Conservation (phyloP, 495 filamentous ascomycete genomes). For the Trichocladium uniseriatum region DNA sequence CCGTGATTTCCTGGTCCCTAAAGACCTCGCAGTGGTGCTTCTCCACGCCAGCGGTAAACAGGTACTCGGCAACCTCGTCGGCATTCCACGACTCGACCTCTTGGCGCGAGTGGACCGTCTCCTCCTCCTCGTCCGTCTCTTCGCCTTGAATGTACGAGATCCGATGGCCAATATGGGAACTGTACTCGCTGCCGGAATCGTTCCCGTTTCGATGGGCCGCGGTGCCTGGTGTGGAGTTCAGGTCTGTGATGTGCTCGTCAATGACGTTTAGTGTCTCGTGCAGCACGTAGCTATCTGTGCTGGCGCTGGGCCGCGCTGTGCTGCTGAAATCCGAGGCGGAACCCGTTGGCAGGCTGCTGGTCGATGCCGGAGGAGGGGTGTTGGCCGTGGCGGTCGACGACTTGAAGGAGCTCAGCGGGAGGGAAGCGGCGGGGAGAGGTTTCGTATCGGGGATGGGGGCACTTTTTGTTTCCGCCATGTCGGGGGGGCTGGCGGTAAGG, state of each 20-base stretch:
- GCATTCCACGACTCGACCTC: slow-evolving; percentile 70
- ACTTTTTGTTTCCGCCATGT: slow-evolving; percentile 24
- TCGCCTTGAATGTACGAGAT: slow-evolving; percentile 85
- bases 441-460: slow-evolving; percentile 31
- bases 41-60: slow-evolving; percentile 75
- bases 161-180: slow-evolving; percentile 63
- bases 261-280: slow-evolving; percentile 96
- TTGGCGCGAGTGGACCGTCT: slow-evolving; percentile 44
- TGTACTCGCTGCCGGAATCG: slow-evolving; percentile 86
- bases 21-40: slow-evolving; percentile 84
- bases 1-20: slow-evolving; percentile 89
- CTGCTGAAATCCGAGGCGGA: slow-evolving; percentile 12
- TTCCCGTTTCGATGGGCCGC: slow-evolving; percentile 46
- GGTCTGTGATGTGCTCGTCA: slow-evolving; percentile 93
- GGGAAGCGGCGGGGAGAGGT: slow-evolving; percentile 23
- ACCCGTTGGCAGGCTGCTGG: slow-evolving; percentile 15
- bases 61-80: slow-evolving; percentile 69
- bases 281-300: slow-evolving; percentile 70
- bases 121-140: slow-evolving; percentile 68
- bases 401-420: slow-evolving; percentile 34
- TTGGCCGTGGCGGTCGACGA: slow-evolving; percentile 13
- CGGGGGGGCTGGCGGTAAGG: slow-evolving; percentile 21
- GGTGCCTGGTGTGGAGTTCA: slow-evolving; percentile 59
- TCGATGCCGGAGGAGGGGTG: slow-evolving; percentile 12
- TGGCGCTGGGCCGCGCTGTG: slow-evolving; percentile 27